Base-by-base conservation (phyloP, 2,329 filamentous ascomycete genomes). In the Pyricularia sp. region DNA sequence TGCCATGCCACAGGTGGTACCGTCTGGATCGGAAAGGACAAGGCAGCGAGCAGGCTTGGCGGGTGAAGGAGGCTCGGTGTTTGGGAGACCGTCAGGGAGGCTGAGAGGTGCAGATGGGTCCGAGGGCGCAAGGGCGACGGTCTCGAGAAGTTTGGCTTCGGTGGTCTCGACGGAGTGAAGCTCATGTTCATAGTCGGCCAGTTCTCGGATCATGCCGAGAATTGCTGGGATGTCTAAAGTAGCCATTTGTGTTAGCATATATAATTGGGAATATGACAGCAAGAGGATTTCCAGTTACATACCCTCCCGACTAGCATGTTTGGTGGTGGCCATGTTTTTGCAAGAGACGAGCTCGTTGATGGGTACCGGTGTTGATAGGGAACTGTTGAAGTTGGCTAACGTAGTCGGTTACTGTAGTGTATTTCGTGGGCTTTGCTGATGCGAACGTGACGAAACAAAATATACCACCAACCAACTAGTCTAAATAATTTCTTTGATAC, bases 161-260 rank as follows among this genome's bases (percentile, higher is more conserved):
- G 92, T 97, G 0, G 93, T 92, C 73, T 91, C 82, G 68, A 96
- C 91, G 69, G 81, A 78, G 70, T 87, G 79, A 2, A 87, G 79
- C 71, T 89, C 89, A 31, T 93, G 86, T 75, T 97, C 92, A 79
- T 97, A 96, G 70, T 87, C 84, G 69, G 93, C 93, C 9, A 97
- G 86, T 73, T 92, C 93, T 65, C 86, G 83, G 76, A 97, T 92
- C 72, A 97, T 81, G 69, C 81, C 77, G 30, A 96, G 84, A 74
- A 97, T 96, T n/a, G 81, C 80, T 28, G 87, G 84, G 65, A 96
- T 85, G 72, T 97, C 93, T 96, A 68, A 28, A 10, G 66, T 3
- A 30, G 5, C 16, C 49, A 10, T n/a, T 7, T 10, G 19, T 65
- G 64, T 67, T 19, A 67, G 66, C 7, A 31, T 40, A 24, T 10